Evolutionary conservation across 331 rosid species (phyloP).

Genomic region (Rhamnella rubrinervis): DNA sequence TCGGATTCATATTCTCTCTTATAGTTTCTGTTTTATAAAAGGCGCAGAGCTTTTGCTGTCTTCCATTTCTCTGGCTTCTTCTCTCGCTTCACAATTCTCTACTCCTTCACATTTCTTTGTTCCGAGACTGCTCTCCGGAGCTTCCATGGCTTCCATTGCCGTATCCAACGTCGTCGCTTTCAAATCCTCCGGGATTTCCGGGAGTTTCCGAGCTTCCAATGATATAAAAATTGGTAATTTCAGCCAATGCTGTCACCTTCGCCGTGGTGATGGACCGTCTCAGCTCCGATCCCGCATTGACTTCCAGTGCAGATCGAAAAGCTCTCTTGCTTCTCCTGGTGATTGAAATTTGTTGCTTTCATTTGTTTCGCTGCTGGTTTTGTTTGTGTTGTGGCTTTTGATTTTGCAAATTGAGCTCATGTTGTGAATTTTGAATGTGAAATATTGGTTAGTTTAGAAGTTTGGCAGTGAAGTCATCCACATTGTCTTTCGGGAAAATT

Average conservation of each 20-base stretch:
- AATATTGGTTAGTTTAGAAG: too few relatives aligned
- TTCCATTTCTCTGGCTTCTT: conserved; percentile 34
- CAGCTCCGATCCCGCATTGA: conserved; percentile 30
- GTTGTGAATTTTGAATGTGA: neutral
- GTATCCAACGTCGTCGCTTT: conserved; percentile 56
- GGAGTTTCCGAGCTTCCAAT: conserved; percentile 22
- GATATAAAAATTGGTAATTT: conserved; percentile 33
- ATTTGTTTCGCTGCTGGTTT: neutral
- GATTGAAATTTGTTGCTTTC: neutral
- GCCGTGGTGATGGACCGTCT: conserved; percentile 11
- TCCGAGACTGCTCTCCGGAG: conserved; percentile 24
- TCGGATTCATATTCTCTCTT: neutral
- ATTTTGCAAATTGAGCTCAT: neutral
- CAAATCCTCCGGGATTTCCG: conserved; percentile 36
- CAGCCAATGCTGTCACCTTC: conserved; percentile 52
- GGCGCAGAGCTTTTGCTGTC: neutral
- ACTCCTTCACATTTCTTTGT: conserved; percentile 22
- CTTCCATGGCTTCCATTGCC: conserved; percentile 67
- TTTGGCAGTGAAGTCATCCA: neutral
- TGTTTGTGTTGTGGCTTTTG: neutral
- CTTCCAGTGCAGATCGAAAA: conserved; percentile 47
- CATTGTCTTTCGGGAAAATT: neutral
- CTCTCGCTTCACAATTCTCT: conserved; percentile 8
- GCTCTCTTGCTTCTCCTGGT: conserved; percentile 50
- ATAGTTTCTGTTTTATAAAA: conserved; percentile 13